Conservation (phyloP, 2,329 filamentous ascomycete genomes). For the Whalleya microplaca region DNA sequence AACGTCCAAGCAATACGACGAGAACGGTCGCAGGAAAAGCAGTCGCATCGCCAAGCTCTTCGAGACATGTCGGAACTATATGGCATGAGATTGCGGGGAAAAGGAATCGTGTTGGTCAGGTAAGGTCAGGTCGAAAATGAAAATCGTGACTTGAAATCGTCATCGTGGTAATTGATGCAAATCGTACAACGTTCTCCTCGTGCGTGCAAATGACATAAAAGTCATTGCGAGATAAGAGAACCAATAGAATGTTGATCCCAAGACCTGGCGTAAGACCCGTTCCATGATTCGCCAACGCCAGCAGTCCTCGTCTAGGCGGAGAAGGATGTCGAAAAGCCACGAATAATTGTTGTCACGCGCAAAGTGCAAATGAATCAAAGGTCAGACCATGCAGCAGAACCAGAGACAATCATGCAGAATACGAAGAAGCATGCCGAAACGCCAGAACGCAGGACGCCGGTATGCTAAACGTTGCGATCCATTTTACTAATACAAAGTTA, state of each 20-base stretch:
- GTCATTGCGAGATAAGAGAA: slow-evolving; percentile 29
- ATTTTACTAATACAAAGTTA: slow-evolving; percentile 28
- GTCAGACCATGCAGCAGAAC: slow-evolving; percentile 34
- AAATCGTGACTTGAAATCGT: slow-evolving; percentile 34
- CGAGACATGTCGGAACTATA: slow-evolving; percentile 25
- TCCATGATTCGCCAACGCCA: slow-evolving; percentile 24
- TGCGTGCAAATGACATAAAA: slow-evolving; percentile 30
- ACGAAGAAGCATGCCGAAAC: slow-evolving; percentile 37
- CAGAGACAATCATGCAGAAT: slow-evolving; percentile 35
- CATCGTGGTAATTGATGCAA: slow-evolving; percentile 29
- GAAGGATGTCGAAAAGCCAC: slow-evolving; percentile 16
- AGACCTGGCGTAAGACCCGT: slow-evolving; percentile 16
- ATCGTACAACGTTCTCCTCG: slow-evolving; percentile 27
- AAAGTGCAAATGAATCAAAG: slow-evolving; percentile 21
- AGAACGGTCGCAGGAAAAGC: slow-evolving; percentile 13
- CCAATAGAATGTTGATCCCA: slow-evolving; percentile 19
- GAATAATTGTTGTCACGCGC: slow-evolving; percentile 11
- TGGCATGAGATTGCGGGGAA: slow-evolving; percentile 25
- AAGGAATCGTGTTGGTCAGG: slow-evolving; percentile 21
- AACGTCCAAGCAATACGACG: slow-evolving; percentile 10
- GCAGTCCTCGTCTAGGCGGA: slow-evolving; percentile 13
- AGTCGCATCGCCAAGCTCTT: slow-evolving; percentile 15
- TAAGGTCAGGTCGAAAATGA: slow-evolving; percentile 19
- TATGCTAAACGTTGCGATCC: slow-evolving; percentile 34
- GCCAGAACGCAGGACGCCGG: slow-evolving; percentile 40